Evolutionary conservation across 148 eudicot genomes (phyloP), one percentile per base, ranked within the genome.

Genomic region (Fagopyrum homotropicum): DNA sequence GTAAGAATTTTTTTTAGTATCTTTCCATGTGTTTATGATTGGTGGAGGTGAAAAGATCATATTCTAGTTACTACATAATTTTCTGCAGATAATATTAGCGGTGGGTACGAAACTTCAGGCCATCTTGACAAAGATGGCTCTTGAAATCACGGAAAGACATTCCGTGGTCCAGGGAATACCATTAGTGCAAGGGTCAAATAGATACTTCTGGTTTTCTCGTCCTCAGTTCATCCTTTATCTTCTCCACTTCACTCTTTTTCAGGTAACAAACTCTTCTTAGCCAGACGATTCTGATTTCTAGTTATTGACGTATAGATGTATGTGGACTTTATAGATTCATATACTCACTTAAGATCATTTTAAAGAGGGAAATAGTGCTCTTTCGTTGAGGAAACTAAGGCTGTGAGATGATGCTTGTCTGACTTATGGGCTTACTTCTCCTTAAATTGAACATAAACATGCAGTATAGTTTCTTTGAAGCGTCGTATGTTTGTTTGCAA

Each of bases 111-210:
- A 94, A 85, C 96, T 94, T 43, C 92, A 94, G 79, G 89, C 96
- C 44, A 87, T 94, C 74, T 90, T 94, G 83, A 75, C 96, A 50
- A 79, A 55, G 64, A 94, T 94, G 98, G 97, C 98, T 7, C 85
- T 94, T 30, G 97, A 94, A 83, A 92, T 94, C 56, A 82, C 84
- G 52, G 98, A 94, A 77, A 88, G 87, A 72, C 98, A 94, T 79
- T 93, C 93, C 11, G 96, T 94, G 2, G 88, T 94, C 29, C 97
- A 92, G 78, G 98, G 98, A 76, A 94, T 92, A 76, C 98, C 98
- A 75, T 83, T 94, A 61, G 96, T 92, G 16, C 93, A 94, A 86
- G 91, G 92, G 76, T 90, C 97, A 9, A 97, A 94, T 77, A 75
- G 77, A 46, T 84, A 92, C 79, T 94, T 94, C 75, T 94, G 98